These are phyloP conservation scores for Claviceps paspali DNA, from an alignment of 2,329 filamentous ascomycete species.

Conservation along the genomic window DNA sequence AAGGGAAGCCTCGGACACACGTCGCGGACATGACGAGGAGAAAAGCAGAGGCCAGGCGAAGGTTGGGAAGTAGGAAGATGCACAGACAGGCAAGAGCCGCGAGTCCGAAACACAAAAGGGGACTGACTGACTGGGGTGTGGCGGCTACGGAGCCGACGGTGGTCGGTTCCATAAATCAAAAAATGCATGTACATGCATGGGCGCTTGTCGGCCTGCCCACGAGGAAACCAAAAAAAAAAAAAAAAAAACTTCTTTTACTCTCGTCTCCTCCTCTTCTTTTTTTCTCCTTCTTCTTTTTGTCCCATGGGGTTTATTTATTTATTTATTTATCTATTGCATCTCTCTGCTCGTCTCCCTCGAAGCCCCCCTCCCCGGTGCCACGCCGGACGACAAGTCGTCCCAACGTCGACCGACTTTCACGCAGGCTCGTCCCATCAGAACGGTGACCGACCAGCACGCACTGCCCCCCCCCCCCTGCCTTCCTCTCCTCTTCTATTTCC, in stretches of 20 bases:
- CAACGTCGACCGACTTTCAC: too few relatives aligned
- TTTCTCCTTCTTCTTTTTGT: constrained; percentile 3
- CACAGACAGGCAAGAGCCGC: too few relatives aligned
- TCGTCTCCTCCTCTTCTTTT: background rate
- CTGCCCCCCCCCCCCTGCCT: background rate
- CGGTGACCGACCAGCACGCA: too few relatives aligned
- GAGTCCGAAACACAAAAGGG: background rate
- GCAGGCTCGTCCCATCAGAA: too few relatives aligned
- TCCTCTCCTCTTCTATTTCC: constrained; percentile 1
- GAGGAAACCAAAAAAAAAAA: background rate
- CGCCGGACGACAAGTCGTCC: too few relatives aligned
- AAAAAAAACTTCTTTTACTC: background rate
- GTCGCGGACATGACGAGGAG: too few relatives aligned
- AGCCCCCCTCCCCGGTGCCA: too few relatives aligned
- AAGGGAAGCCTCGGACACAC: too few relatives aligned
- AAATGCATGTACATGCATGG: background rate
- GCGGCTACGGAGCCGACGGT: background rate
- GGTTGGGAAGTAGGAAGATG: background rate
- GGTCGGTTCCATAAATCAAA: background rate
- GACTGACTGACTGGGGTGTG: background rate
- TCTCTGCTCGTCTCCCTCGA: too few relatives aligned
- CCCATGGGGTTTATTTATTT: too few relatives aligned
- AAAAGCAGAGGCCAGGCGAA: background rate
- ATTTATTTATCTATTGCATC: too few relatives aligned
- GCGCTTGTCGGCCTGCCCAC: background rate